Conservation (phyloP, 345 rosid species). For the Populus ilicifolia region DNA sequence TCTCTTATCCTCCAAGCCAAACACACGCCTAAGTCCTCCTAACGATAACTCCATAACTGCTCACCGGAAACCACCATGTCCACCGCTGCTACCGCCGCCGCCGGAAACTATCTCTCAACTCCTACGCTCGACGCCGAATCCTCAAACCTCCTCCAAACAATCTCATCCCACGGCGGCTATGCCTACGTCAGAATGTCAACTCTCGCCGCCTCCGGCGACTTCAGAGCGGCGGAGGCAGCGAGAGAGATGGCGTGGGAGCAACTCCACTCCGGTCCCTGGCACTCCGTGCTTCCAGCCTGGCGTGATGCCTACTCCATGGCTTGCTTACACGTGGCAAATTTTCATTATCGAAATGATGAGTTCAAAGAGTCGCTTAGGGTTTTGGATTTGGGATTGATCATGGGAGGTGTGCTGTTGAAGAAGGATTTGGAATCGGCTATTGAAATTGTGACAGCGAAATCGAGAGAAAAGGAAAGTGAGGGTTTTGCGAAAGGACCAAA, state of each 20-base stretch:
- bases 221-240: slow-evolving; percentile 90
- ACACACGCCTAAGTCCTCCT: background rate
- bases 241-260: slow-evolving; percentile 99
- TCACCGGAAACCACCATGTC: slow-evolving; percentile 16
- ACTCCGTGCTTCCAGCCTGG: slow-evolving; percentile 90
- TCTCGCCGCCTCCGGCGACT: slow-evolving; percentile 67
- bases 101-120: slow-evolving; percentile 38
- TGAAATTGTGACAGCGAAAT: slow-evolving; percentile 32
- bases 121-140: slow-evolving; percentile 71
- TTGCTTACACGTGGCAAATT: slow-evolving; percentile 68
- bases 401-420: slow-evolving; percentile 87
- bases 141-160: slow-evolving; percentile 48
- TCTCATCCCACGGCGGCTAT: slow-evolving; percentile 80
- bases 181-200: slow-evolving; percentile 71
- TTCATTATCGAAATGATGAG: slow-evolving; percentile 58
- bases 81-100: slow-evolving; percentile 20
- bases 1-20: background rate
- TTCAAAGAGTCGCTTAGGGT: slow-evolving; percentile 66
- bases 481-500: slow-evolving; percentile 23
- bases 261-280: slow-evolving; percentile 98
- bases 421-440: slow-evolving; percentile 68
- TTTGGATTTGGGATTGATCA: slow-evolving; percentile 86
- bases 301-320: slow-evolving; percentile 97
- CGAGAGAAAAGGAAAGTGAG: slow-evolving; percentile 32
- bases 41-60: background rate